Evolutionary conservation across 371 early-diverging fungal species (phyloP), one percentile per base, ranked within the genome.

Genomic region (Parasitella parasitica): DNA sequence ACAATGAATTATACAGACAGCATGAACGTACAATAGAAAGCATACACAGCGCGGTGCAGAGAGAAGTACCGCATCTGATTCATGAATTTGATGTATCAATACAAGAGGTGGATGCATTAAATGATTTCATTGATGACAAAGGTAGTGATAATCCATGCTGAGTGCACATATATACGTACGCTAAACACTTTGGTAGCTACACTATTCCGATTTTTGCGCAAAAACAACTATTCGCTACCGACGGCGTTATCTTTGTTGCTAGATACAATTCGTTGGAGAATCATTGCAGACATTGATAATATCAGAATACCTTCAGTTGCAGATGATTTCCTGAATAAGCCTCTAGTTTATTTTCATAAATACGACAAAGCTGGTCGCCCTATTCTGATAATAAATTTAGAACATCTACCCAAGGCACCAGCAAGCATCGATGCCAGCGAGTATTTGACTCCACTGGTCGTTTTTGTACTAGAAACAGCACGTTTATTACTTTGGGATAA

Each of bases 241-340:
- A 67, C 69, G 6, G 64, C 76, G 6, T 56, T 78, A 0, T 76
- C 78, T 11, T 53, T 71, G 5, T 54, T 78, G 38, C 24, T 81
- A 16, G 78, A 73, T 30, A 78, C 73, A 7, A 59, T 81, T 4
- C 64, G 68, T 57, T 81, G 81, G 81, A 70, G 81, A 34, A 63
- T 81, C 3, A 37, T 49, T 0, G 67, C 76, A 56, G 54, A 69
- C 0, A 56, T 81, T 12, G 75, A 77, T 36, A 35, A 24, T 5
- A 55, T 74, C 22, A 41, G 62, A 4, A 32, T 65, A 1, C 41
- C 58, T 7, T 18, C 49, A 8, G 43, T 77, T 2, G 49, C 58
- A 24, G 20, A 36, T n/a, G 63, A 62, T 2, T 72, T 80, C 22
- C 59, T 73, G 22, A 12, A 36, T 4, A 32, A 57, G 13, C 75